Evolutionary conservation across 2,329 filamentous ascomycete species (phyloP).

Genomic region (Dothideomycetes sp.): DNA sequence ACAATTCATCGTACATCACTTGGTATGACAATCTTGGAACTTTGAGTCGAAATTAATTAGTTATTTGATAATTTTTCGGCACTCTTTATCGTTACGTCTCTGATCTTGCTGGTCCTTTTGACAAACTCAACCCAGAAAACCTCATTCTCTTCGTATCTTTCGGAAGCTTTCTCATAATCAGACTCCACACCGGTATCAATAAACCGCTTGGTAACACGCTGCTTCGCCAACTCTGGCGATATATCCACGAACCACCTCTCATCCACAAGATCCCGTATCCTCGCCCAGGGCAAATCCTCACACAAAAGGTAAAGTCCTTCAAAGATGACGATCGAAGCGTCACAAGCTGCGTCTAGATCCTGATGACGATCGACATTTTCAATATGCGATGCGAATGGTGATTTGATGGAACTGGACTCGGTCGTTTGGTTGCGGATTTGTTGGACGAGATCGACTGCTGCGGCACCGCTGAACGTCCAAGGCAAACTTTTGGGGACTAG

Average conservation of each 20-base stretch:
- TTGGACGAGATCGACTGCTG: slow-evolving; percentile 6
- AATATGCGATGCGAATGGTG: slow-evolving; percentile 4
- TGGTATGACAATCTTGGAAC: no score
- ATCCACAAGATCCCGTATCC: neutral
- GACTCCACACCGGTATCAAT: slow-evolving; percentile 1
- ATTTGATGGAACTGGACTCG: slow-evolving; percentile 4
- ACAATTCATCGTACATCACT: no score
- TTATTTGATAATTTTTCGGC: no score
- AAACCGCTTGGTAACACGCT: slow-evolving; percentile 5
- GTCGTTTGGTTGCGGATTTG: slow-evolving; percentile 4
- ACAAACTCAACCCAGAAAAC: slow-evolving; percentile 8
- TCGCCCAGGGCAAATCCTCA: slow-evolving; percentile 6
- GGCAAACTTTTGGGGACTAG: slow-evolving; percentile 1
- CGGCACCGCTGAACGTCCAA: slow-evolving; percentile 9
- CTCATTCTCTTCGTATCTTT: slow-evolving; percentile 9
- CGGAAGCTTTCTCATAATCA: slow-evolving; percentile 6
- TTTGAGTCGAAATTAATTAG: no score
- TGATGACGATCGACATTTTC: neutral
- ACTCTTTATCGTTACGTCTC: slow-evolving; percentile 8
- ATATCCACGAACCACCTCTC: slow-evolving; percentile 10
- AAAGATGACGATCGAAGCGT: slow-evolving; percentile 10
- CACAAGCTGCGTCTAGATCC: neutral
- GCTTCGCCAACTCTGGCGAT: neutral
- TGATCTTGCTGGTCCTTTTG: slow-evolving; percentile 6
- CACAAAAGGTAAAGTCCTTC: slow-evolving; percentile 10